Percentiles rank a stretch among this genome's conserved stretches.
These are phyloP conservation scores for Phytophthora colocasiae DNA, from an alignment of 352 stramenopile species.

Conservation along the genomic window DNA sequence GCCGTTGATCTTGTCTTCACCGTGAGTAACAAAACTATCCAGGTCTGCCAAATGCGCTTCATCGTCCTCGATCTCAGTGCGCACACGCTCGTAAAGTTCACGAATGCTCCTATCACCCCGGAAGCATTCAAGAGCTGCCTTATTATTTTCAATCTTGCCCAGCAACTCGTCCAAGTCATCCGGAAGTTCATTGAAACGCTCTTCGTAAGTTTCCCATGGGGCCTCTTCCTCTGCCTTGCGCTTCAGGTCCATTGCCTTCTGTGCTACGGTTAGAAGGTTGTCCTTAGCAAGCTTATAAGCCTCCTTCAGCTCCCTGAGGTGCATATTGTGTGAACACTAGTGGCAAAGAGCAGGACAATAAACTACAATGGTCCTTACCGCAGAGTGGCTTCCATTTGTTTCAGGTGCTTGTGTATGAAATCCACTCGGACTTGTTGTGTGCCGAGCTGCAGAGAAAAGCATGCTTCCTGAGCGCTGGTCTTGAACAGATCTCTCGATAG, in stretches of 20 bases:
- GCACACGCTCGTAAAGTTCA: slow-evolving; percentile 76
- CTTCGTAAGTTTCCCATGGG: slow-evolving; percentile 69
- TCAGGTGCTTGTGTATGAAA: slow-evolving; percentile 67
- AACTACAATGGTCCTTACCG: slow-evolving; percentile 28
- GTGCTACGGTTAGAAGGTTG: slow-evolving; percentile 63
- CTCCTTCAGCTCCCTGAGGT: slow-evolving; percentile 54
- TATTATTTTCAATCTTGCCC: slow-evolving; percentile 88
- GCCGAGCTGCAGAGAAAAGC: slow-evolving; percentile 59
- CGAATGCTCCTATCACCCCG: slow-evolving; percentile 78
- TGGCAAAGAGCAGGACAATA: background rate
- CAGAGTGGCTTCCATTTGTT: slow-evolving; percentile 58
- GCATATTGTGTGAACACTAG: no score
- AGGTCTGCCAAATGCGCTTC: slow-evolving; percentile 65
- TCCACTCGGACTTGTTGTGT: slow-evolving; percentile 77
- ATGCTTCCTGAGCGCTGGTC: slow-evolving; percentile 58
- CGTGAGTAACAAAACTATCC: slow-evolving; percentile 66
- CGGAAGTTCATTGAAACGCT: slow-evolving; percentile 63
- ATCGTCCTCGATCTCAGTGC: slow-evolving; percentile 70
- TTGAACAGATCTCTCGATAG: slow-evolving; percentile 62
- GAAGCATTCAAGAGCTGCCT: slow-evolving; percentile 81
- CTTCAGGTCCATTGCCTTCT: slow-evolving; percentile 76
- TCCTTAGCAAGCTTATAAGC: slow-evolving; percentile 72
- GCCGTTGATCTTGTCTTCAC: slow-evolving; percentile 71
- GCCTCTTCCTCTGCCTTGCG: slow-evolving; percentile 69
- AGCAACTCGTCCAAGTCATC: slow-evolving; percentile 83